phyloP scores from a whole-genome alignment of 192 early-diverging fungal genomes.

The Coemansia erecta region DNA sequence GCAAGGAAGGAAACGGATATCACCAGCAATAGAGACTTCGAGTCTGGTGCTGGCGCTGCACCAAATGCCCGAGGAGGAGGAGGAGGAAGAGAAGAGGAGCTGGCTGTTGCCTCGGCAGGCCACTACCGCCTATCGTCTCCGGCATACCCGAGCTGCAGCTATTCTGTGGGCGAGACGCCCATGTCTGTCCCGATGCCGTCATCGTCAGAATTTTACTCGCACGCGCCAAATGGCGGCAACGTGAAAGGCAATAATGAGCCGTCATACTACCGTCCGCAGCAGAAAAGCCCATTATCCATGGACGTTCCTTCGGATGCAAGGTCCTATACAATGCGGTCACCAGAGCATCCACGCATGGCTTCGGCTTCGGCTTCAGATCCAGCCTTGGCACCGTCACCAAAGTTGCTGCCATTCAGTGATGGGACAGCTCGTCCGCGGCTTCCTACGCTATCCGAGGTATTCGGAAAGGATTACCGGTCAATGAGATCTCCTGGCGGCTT shows the following conservation, averaged over 20 bases:
- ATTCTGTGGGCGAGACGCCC: constrained; percentile 10
- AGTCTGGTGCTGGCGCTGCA: constrained; percentile 2
- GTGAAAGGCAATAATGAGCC: neutral
- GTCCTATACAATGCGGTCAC: neutral
- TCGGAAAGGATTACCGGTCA: constrained; percentile 44
- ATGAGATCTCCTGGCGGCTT: constrained; percentile 18
- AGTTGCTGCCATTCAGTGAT: constrained; percentile 42
- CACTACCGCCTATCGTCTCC: constrained; percentile 23
- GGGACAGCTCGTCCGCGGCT: constrained; percentile 34
- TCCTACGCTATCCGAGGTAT: constrained; percentile 44
- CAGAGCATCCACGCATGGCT: neutral
- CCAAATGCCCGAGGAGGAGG: too few species aligned
- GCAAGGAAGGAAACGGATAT: constrained; percentile 33
- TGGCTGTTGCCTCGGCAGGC: neutral
- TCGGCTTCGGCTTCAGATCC: neutral
- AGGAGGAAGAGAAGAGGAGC: too few species aligned
- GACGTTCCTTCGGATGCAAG: neutral
- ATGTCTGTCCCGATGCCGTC: constrained; percentile 33
- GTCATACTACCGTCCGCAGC: neutral
- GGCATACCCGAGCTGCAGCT: neutral
- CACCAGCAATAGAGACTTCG: constrained; percentile 10
- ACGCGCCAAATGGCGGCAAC: neutral
- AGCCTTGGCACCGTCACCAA: constrained; percentile 4
- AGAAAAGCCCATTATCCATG: neutral
- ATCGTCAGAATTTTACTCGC: constrained; percentile 8